Conservation (phyloP, 2,329 filamentous ascomycete genomes). For the Grosmannia penicillata region DNA sequence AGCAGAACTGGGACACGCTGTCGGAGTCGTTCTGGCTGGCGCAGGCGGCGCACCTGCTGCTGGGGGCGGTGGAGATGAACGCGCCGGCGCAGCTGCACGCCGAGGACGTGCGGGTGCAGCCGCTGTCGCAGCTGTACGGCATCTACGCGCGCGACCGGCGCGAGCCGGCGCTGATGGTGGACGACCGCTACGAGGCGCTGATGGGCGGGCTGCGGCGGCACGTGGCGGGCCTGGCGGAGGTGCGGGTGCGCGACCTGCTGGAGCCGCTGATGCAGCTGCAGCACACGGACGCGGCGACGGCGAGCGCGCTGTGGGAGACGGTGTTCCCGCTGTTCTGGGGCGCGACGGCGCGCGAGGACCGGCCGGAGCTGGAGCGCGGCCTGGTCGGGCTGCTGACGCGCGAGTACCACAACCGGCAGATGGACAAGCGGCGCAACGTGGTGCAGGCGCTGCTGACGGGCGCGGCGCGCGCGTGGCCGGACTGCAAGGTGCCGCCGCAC, state of each 20-base stretch:
- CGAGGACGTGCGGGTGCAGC: constrained; percentile 71
- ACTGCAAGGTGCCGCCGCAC: constrained; percentile 87
- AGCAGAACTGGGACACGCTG: constrained; percentile 94
- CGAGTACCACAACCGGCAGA: constrained; percentile 86
- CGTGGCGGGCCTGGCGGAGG: constrained; percentile 65
- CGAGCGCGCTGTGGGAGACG: constrained; percentile 79
- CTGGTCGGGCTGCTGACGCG: constrained; percentile 85
- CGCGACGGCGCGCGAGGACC: constrained; percentile 72
- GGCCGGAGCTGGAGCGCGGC: constrained; percentile 77
- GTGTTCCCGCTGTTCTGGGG: constrained; percentile 94
- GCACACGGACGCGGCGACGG: constrained; percentile 68
- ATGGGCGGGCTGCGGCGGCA: constrained; percentile 73
- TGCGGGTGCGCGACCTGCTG: constrained; percentile 76
- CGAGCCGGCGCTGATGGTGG: constrained; percentile 54
- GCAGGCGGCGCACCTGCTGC: constrained; percentile 83
- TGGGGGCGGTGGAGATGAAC: constrained; percentile 81
- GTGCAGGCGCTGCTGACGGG: constrained; percentile 85
- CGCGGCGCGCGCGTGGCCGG: constrained; percentile 67
- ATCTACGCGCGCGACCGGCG: constrained; percentile 56
- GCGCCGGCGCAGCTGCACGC: constrained; percentile 61
- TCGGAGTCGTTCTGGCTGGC: constrained; percentile 93
- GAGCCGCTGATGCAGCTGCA: constrained; percentile 87
- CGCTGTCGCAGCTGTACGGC: constrained; percentile 58
- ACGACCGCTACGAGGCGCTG: constrained; percentile 69
- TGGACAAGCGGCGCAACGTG: constrained; percentile 91